Evolutionary conservation across 2,329 filamentous ascomycete species (phyloP), one percentile per base, ranked within the genome.

Genomic region (Sarocladiaceae sp.): DNA sequence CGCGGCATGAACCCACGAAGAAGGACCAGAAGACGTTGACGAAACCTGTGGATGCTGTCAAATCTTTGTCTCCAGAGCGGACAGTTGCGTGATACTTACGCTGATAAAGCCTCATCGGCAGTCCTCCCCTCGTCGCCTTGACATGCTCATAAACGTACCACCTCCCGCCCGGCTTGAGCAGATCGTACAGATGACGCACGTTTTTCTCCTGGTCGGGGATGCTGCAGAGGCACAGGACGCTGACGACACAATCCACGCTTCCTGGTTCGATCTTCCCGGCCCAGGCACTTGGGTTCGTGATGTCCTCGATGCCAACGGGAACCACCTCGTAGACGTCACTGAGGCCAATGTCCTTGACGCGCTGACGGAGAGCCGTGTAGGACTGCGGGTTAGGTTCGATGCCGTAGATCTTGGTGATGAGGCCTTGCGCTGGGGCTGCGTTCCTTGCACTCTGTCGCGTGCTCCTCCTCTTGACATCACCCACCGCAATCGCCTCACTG

Each of bases 91-190:
- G 2, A 27, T 19, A 65, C 74, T 63, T 53, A 76, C 75, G 61
- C 54, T 80, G 76, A 56, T 78, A 79, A 13, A 63, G 43, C 11
- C 53, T 48, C 53, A 78, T 63, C 19, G 60, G 55, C 53, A 63
- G 62, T 5, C 65, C 65, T 9, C 62, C 64, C 4, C 58, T 52
- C 33, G 62, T 60, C 41, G 58, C 60, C 45, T 59, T 56, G 31
- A 83, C 75, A 53, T 83, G 80, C 63, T 83, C 80, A 51, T 73
- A 82, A 1, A 78, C 69, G 48, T 80, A 78, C 78, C 78, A 82
- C 29, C 72, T 63, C 0, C 80, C 80, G 4, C 80, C 80, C 4
- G 74, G 72, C 60, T 78, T 81, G 47, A 83, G 64, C 43, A 74
- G 71, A 24, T 65, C 60, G 56, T 81, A 82, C 23, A 83, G 58